phyloP scores from a whole-genome alignment of 1,284 basidiomycete genomes.

The Anthracocystis panici-leucophaei region DNA sequence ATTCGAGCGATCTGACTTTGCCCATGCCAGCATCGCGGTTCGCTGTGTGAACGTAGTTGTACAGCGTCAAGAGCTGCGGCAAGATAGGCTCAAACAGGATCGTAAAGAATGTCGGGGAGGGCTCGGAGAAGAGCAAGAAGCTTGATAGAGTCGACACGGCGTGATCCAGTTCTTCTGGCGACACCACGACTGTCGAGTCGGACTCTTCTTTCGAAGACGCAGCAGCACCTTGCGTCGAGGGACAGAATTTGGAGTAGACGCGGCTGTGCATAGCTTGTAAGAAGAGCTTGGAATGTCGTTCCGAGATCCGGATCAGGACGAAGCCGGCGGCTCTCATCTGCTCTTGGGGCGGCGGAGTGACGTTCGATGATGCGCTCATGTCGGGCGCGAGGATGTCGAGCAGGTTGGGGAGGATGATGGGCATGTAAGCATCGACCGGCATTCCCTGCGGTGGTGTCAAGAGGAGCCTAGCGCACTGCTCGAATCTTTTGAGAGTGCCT shows the following conservation, averaged over 20 bases:
- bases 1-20: constrained; percentile 34
- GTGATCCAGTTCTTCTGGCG: constrained; percentile 15
- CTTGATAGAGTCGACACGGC: constrained; percentile 46
- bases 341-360: constrained; percentile 45
- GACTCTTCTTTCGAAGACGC: neutral
- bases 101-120: constrained; percentile 58
- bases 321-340: constrained; percentile 61
- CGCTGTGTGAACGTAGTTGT: constrained; percentile 23
- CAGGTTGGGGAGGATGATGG: constrained; percentile 43
- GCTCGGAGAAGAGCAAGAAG: constrained; percentile 58
- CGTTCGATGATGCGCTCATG: constrained; percentile 23
- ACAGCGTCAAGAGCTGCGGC: constrained; percentile 53
- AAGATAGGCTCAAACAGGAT: constrained; percentile 47
- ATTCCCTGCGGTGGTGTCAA: constrained; percentile 54
- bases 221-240: constrained; percentile 7
- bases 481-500: constrained; percentile 38
- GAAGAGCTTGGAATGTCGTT: constrained; percentile 36
- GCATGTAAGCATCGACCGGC: constrained; percentile 39
- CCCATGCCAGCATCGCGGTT: constrained; percentile 11
- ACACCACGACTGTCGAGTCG: constrained; percentile 10
- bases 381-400: constrained; percentile 51
- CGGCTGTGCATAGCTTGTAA: constrained; percentile 20
- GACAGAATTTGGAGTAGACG: constrained; percentile 30
- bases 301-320: constrained; percentile 49
- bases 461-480: constrained; percentile 46